Base-by-base conservation (phyloP, 2,329 filamentous ascomycete species). In the Aspergillus amoenus region DNA sequence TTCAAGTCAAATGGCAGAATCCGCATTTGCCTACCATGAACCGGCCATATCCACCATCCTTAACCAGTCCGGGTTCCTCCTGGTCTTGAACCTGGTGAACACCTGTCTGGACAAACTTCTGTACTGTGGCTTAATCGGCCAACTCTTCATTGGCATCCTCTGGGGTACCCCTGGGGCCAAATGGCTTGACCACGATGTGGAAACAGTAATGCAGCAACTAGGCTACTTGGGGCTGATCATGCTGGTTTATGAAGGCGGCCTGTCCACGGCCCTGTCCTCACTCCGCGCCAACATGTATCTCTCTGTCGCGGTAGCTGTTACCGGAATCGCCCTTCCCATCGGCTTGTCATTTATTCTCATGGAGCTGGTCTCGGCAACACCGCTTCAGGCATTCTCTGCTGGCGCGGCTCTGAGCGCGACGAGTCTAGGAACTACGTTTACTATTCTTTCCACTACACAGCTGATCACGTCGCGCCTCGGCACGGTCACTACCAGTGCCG, bases 381-480 rank as follows among this genome's bases (percentile, higher is more conserved):
- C 77, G 0, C 64, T 89, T 0, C 86, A 91, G 66, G 82, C 84
- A 0, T 93, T 93, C 66, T 83, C 88, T 2, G 85, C 88, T 0
- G 89, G 89, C 8, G 88, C 89, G 2, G 85, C 89, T 0, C 76
- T 93, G 0, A 90, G 87, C 64, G 88, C 88, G 1, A 93, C 89
- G 1, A 89, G 86, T 55, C 76, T 93, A 0, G 89, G 89, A 5
- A 93, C 89, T 0, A 88, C 85, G 0, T 88, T 88, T 61, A 82
- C 84, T 0, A 80, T 88, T 3, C 73, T 88, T 0, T 83, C 81
- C 0, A 87, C 90, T 8, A 86, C 84, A 3, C 79, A 79, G 2
- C 70, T 88, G 11, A 76, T 75, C n/a, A 69, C 75, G 2, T 85
- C 81, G 8, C 74, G 83, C 2, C 68, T 87, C 0, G 90, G 76